A percentile compares a stretch with the other conserved stretches of the same genome.
phyloP scores from a whole-genome alignment of 177 flowering plant species.

The Vitis hybrid region DNA sequence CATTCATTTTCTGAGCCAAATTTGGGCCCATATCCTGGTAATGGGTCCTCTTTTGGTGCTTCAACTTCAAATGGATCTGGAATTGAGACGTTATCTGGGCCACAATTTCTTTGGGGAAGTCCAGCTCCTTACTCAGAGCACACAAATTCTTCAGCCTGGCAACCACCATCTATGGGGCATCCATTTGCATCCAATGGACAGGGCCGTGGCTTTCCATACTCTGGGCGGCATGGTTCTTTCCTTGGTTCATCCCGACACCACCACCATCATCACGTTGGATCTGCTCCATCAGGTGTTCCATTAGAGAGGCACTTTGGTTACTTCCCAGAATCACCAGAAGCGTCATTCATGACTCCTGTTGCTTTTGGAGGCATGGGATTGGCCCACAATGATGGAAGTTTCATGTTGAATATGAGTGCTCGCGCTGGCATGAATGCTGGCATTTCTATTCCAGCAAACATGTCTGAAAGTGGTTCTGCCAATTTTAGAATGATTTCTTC shows the following conservation, averaged over 20 bases:
- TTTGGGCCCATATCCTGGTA: slow-evolving; percentile 50
- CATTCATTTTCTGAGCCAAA: slow-evolving; percentile 70
- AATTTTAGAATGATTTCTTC: slow-evolving; percentile 69
- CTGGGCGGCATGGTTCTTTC: slow-evolving; percentile 47
- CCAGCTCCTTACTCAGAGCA: slow-evolving; percentile 59
- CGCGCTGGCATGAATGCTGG: slow-evolving; percentile 53
- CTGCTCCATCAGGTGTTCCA: slow-evolving; percentile 89
- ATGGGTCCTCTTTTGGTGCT: slow-evolving; percentile 55
- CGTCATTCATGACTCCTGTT: slow-evolving; percentile 50
- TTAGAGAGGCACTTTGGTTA: slow-evolving; percentile 73
- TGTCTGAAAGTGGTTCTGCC: slow-evolving; percentile 72
- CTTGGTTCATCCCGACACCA: slow-evolving; percentile 43
- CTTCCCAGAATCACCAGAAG: slow-evolving; percentile 77
- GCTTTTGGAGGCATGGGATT: slow-evolving; percentile 55
- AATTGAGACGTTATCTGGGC: slow-evolving; percentile 74
- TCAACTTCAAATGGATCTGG: slow-evolving; percentile 64
- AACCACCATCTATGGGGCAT: slow-evolving; percentile 45
- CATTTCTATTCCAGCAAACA: slow-evolving; percentile 47
- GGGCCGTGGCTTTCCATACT: slow-evolving; percentile 54
- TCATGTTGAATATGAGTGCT: slow-evolving; percentile 55
- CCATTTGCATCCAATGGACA: slow-evolving; percentile 57
- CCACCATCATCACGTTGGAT: slow-evolving; percentile 77
- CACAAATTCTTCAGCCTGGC: slow-evolving; percentile 54
- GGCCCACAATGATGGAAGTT: slow-evolving; percentile 51
- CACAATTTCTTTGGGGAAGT: slow-evolving; percentile 98